Evolutionary conservation across 768 basidiomycete genomes (phyloP).

Genomic region (Trametes punicea): DNA sequence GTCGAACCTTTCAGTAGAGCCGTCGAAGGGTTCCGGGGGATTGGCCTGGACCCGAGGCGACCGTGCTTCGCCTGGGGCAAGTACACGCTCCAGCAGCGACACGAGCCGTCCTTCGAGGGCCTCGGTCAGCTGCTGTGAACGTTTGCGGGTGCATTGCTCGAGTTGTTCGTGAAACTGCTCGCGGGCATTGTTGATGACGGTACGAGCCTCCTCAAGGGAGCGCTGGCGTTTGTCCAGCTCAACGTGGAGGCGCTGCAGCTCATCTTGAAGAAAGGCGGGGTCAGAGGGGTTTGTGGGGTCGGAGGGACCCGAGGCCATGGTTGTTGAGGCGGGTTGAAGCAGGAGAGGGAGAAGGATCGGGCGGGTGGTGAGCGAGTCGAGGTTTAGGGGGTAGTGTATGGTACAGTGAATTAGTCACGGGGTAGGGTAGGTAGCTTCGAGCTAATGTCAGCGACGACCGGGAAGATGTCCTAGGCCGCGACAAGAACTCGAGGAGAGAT

Average conservation of each 20-base stretch:
- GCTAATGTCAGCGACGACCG: not conserved
- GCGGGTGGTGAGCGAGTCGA: too few relatives aligned
- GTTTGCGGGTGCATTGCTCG: not conserved
- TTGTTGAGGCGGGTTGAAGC: not conserved
- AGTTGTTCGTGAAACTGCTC: not conserved
- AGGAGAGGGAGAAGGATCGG: not conserved
- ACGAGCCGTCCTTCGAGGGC: not conserved
- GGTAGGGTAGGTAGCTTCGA: not conserved
- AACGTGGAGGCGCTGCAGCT: not conserved
- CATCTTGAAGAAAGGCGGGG: not conserved
- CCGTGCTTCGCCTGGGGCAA: not conserved
- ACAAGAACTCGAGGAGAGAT: not conserved
- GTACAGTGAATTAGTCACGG: not conserved
- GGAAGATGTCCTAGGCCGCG: not conserved
- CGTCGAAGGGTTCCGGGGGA: not conserved
- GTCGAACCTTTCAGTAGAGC: not conserved
- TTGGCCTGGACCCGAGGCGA: not conserved
- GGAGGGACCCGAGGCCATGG: not conserved
- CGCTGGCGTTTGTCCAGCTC: not conserved
- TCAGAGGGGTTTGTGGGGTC: not conserved
- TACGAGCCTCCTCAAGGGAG: not conserved
- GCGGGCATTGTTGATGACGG: not conserved
- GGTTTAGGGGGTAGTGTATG: not conserved
- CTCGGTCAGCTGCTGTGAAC: not conserved
- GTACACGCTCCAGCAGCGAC: not conserved